Base-by-base conservation (phyloP, 805 yeast species). In the Metschnikowia corniflorae region DNA sequence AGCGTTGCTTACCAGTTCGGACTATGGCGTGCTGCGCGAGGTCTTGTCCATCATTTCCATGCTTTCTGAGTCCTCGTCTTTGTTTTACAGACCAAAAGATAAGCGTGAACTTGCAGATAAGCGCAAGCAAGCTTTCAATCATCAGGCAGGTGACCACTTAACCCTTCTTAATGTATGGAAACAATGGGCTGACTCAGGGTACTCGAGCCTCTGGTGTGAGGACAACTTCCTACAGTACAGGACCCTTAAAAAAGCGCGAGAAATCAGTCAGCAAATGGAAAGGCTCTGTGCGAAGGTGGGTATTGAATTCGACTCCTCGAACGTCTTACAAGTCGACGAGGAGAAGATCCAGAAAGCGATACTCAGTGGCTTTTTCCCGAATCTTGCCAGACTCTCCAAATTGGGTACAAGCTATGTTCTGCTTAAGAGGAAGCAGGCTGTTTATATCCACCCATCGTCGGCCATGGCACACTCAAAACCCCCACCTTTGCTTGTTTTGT, bases 381-480 rank as follows among this genome's bases (percentile, higher is more conserved):
- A 84, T 42, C 60, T 80, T 1, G 85, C 86, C 0, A 61, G 75
- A 26, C 60, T 86, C 16, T 70, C 76, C 16, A 68, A 70, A 35
- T 61, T 67, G 46, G 95, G 89, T 3, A 86, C 85, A 21, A 75
- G 80, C 35, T 87, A 82, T 55, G 71, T 78, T 7, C 71, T 86
- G 1, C 58, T 80, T 22, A 77, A 77, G 47, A 80, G 79, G 43
- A 80, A 80, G 26, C 82, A 85, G 43, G 73, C 78, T n/a, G 91
- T 87, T 1, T 72, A 66, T 51, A 70, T 91, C 21, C 98, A 91
- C 51, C 98, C 98, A 0, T 82, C 95, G 0, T 84, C 95, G 0
- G 76, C 80, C 0, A 54, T 91, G 20, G 78, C 75, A 50, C 65
- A 69, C 9, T 62, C 65, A 9, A 80, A 77, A 40, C 94, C 93